phyloP scores from a whole-genome alignment of 2,329 filamentous ascomycete genomes.

The Capronia americana region DNA sequence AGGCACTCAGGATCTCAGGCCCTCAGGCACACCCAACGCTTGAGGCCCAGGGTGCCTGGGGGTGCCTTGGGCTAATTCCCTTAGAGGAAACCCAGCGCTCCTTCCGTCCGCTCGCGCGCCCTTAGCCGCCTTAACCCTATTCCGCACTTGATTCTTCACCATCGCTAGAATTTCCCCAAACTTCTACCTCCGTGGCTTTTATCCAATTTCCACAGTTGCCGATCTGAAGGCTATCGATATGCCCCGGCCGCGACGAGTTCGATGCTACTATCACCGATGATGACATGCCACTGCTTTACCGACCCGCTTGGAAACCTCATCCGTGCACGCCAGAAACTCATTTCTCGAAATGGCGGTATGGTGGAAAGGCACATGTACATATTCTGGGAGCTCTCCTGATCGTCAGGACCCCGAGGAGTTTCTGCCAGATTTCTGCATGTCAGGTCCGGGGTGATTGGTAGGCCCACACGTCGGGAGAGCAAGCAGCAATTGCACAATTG shows the following conservation, averaged over 20 bases:
- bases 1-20: no score
- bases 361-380: not conserved
- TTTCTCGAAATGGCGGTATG: not conserved
- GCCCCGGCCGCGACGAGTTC: not conserved
- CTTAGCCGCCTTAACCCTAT: conserved; percentile 11
- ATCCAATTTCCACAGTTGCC: conserved; percentile 29
- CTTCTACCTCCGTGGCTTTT: conserved; percentile 19
- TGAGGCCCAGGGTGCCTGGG: not conserved
- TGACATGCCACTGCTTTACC: not conserved
- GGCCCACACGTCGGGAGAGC: not conserved
- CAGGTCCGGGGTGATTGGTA: not conserved
- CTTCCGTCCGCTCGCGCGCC: not conserved
- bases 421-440: not conserved
- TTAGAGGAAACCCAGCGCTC: not conserved
- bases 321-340: not conserved
- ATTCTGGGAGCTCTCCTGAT: not conserved
- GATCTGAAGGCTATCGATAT: conserved; percentile 28
- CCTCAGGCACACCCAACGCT: no score
- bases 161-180: conserved; percentile 27
- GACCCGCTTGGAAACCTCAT: not conserved
- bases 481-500: not conserved
- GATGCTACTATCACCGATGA: not conserved
- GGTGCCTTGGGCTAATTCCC: conserved; percentile 4
- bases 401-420: not conserved
- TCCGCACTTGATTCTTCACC: not conserved